A percentile compares a stretch with the other conserved stretches of the same genome.
These are phyloP conservation scores for Starmerella bombicola DNA, from an alignment of 805 yeast genomes.

Conservation along the genomic window DNA sequence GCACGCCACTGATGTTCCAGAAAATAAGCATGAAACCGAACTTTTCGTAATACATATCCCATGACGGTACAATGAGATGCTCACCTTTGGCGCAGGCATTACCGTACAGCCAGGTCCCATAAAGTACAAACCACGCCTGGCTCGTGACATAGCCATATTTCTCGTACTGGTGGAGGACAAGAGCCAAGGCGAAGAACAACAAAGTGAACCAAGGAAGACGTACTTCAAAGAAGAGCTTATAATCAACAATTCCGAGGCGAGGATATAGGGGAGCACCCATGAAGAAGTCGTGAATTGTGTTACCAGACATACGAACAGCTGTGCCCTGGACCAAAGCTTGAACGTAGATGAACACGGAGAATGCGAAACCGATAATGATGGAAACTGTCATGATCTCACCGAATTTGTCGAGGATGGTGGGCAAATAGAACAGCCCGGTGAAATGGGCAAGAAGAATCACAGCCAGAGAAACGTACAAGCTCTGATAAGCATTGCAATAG, in stretches of 20 bases:
- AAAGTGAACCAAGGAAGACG: slow-evolving; percentile 93
- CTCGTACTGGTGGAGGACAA: slow-evolving; percentile 69
- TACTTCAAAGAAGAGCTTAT: slow-evolving; percentile 95
- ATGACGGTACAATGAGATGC: slow-evolving; percentile 90
- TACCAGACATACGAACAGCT: slow-evolving; percentile 85
- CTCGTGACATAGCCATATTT: slow-evolving; percentile 65
- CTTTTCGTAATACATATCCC: slow-evolving; percentile 99
- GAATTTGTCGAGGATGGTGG: slow-evolving; percentile 64
- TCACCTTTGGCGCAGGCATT: slow-evolving; percentile 97
- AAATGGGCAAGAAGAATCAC: slow-evolving; percentile 53
- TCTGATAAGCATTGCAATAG: slow-evolving; percentile 81
- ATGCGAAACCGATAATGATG: slow-evolving; percentile 59
- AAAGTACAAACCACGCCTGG: slow-evolving; percentile 57
- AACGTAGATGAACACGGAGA: slow-evolving; percentile 58
- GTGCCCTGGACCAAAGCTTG: slow-evolving; percentile 57
- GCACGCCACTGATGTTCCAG: slow-evolving; percentile 99
- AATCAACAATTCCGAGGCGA: slow-evolving; percentile 79
- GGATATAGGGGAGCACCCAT: slow-evolving; percentile 98
- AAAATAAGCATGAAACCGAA: slow-evolving; percentile 98
- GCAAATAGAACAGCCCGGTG: slow-evolving; percentile 60
- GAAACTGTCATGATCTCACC: slow-evolving; percentile 92
- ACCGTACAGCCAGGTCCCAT: slow-evolving; percentile 90
- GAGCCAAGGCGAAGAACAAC: slow-evolving; percentile 61
- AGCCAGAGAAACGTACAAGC: slow-evolving; percentile 59
- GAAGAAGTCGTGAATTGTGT: slow-evolving; percentile 77